Evolutionary conservation across 2,329 filamentous ascomycete genomes (phyloP).

Genomic region (Trichophyton verrucosum): DNA sequence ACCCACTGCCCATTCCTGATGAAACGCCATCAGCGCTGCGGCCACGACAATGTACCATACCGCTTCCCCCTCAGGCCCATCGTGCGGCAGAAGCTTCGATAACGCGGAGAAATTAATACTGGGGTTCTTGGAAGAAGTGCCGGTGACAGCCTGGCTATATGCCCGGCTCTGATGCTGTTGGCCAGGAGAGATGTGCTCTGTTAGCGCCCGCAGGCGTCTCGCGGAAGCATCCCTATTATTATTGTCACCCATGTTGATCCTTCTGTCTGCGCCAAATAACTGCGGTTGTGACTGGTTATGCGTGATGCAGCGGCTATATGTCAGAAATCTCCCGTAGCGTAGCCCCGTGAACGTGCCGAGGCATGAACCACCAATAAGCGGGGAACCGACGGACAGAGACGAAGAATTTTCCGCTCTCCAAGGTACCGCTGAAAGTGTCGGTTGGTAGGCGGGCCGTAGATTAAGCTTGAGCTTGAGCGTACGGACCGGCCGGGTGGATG

Average conservation of each 20-base stretch:
- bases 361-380: background rate
- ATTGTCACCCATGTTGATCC: background rate
- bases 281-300: background rate
- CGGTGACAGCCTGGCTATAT: background rate
- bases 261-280: too few species aligned
- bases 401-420: background rate
- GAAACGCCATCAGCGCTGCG: slow-evolving; percentile 18
- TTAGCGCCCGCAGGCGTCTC: background rate
- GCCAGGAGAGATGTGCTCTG: background rate
- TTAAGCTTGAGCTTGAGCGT: background rate
- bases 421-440: background rate
- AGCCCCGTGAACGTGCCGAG: background rate
- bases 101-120: slow-evolving; percentile 8
- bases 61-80: slow-evolving; percentile 8
- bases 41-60: slow-evolving; percentile 20
- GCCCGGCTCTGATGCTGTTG: background rate
- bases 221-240: background rate
- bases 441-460: background rate
- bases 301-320: background rate
- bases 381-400: background rate
- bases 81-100: slow-evolving; percentile 5
- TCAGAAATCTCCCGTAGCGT: background rate
- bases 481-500: background rate
- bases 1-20: slow-evolving; percentile 18
- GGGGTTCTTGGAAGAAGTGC: background rate